Conservation (phyloP, 371 early-diverging fungal genomes). For the Syncephalastrum sp. region DNA sequence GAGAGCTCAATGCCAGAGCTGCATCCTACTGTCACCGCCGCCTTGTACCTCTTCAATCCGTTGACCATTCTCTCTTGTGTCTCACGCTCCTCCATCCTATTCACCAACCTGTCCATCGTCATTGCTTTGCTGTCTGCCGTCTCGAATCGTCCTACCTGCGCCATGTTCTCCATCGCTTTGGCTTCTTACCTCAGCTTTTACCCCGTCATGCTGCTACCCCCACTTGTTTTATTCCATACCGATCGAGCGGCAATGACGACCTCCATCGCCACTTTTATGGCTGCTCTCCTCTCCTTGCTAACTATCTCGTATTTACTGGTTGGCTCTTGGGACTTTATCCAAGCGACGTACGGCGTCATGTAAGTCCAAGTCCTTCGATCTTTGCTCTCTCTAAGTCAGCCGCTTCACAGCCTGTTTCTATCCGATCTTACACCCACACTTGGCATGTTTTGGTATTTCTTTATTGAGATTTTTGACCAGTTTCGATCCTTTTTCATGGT, state of each 20-base stretch:
- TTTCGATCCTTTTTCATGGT: slow-evolving; percentile 91
- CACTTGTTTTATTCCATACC: slow-evolving; percentile 43
- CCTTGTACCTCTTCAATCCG: slow-evolving; percentile 83
- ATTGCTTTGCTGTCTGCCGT: slow-evolving; percentile 52
- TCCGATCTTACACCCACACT: slow-evolving; percentile 93
- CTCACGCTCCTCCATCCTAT: slow-evolving; percentile 70
- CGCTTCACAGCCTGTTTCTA: slow-evolving; percentile 40
- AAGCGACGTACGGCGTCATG: slow-evolving; percentile 77
- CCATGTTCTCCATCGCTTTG: slow-evolving; percentile 70
- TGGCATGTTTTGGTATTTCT: slow-evolving; percentile 97
- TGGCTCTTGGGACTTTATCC: slow-evolving; percentile 74
- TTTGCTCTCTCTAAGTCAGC: not conserved
- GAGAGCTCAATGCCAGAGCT: slow-evolving; percentile 24
- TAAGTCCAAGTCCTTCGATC: slow-evolving; percentile 30
- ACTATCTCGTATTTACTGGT: slow-evolving; percentile 56
- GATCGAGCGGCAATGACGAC: not conserved
- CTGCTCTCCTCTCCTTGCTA: slow-evolving; percentile 36
- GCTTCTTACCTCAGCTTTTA: slow-evolving; percentile 83
- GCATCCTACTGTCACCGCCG: slow-evolving; percentile 44
- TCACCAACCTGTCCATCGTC: slow-evolving; percentile 72
- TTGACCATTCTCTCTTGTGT: slow-evolving; percentile 74
- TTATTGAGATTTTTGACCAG: slow-evolving; percentile 97
- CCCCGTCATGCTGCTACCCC: slow-evolving; percentile 77
- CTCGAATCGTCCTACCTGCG: slow-evolving; percentile 16
- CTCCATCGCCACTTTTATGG: slow-evolving; percentile 4